These are phyloP conservation scores for Penicillium cataractarum DNA, from an alignment of 495 filamentous ascomycete genomes.

Conservation along the genomic window DNA sequence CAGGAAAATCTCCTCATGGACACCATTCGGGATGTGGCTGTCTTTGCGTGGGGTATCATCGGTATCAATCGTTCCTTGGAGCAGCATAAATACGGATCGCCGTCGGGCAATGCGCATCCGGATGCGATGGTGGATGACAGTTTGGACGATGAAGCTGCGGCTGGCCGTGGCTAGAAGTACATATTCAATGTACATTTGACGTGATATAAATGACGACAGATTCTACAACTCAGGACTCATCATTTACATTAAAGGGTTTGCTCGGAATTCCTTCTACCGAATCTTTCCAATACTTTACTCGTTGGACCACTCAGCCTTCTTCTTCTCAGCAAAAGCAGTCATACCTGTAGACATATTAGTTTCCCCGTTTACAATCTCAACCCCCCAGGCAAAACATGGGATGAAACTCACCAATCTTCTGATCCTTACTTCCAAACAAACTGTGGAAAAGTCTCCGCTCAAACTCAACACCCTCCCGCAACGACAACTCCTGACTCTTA, in stretches of 20 bases:
- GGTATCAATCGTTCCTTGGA: slow-evolving; percentile 81
- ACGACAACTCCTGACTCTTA: slow-evolving; percentile 85
- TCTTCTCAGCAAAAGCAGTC: slow-evolving; percentile 93
- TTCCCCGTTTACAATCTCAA: not conserved
- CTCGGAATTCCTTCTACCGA: not conserved
- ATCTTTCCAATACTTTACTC: slow-evolving; percentile 53
- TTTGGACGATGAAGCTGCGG: slow-evolving; percentile 13
- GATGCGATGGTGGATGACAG: slow-evolving; percentile 10
- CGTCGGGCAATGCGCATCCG: slow-evolving; percentile 61
- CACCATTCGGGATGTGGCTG: slow-evolving; percentile 79
- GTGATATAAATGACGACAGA: not conserved
- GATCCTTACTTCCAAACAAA: slow-evolving; percentile 90
- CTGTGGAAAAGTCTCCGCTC: slow-evolving; percentile 91
- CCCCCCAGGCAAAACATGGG: not conserved
- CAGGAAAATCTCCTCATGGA: slow-evolving; percentile 68
- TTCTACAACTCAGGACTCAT: slow-evolving; percentile 9
- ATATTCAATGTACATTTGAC: slow-evolving; percentile 5
- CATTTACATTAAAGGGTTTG: not conserved
- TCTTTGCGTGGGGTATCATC: slow-evolving; percentile 51
- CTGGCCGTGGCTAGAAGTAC: slow-evolving; percentile 11
- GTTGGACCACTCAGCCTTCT: slow-evolving; percentile 88
- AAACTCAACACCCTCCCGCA: slow-evolving; percentile 91
- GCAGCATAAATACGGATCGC: slow-evolving; percentile 63
- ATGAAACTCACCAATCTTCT: slow-evolving; percentile 77
- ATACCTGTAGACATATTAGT: slow-evolving; percentile 60